Evolutionary conservation across 108 stramenopile species (phyloP), one percentile per base, ranked within the genome.

Genomic region (Poteriospumella lacustris): DNA sequence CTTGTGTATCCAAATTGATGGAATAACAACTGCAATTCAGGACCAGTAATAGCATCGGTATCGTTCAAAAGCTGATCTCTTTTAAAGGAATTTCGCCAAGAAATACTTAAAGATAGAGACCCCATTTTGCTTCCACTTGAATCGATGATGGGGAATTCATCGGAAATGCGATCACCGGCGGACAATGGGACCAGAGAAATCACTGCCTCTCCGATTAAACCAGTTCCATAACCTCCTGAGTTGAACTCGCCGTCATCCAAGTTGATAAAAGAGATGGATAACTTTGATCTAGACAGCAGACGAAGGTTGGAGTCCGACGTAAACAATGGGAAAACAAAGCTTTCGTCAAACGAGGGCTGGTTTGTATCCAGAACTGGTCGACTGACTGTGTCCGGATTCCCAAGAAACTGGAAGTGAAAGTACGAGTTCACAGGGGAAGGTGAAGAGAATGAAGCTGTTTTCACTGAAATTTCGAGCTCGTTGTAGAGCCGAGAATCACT

Each of bases 361-460:
- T 47, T 41, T 33, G 67, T 56, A 64, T 29, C 28, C 70, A 58
- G 29, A 0, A 67, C 28, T 9, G 83, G 82, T 3, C 68, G 44
- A 28, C 86, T 86, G 76, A 88, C 85, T 24, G 75, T 62, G 80
- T 87, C 88, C 9, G 75, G 81, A 56, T 87, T 84, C 0, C 83
- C 83, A n/a, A 88, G 82, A 24, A 88, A 85, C 85, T 88, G 83
- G 81, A 85, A 88, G 68, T 88, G 88, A 15, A 83, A 84, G 76
- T 86, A 88, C 0, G 87, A 52, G 0, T 58, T 40, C 2, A 39
- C 28, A n/a, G 24, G 28, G 44, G 39, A 42, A 1, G 67, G 31
- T 26, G 83, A 59, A 0, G 85, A 77, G 29, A 58, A 83, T 1
- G 47, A 42, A 5, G 68, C 81, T 0, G 56, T 79, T 39, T 81